Conservation (phyloP, 495 filamentous ascomycete genomes). For the Podospora australis region DNA sequence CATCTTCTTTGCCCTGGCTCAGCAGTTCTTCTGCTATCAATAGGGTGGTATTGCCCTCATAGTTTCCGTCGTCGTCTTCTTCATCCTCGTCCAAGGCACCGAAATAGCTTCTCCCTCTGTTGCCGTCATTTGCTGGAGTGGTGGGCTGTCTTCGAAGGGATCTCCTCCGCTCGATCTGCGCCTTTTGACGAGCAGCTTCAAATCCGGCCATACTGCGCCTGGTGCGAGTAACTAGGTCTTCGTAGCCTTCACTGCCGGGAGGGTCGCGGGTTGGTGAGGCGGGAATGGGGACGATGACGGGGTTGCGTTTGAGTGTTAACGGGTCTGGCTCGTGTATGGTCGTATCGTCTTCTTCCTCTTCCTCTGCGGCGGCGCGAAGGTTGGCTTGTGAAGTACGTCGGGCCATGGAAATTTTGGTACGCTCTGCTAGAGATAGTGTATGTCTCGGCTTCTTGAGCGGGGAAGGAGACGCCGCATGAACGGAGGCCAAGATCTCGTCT, state of each 20-base stretch:
- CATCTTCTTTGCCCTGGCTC: conserved; percentile 59
- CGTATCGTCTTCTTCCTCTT: conserved; percentile 9
- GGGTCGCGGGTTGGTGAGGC: neutral
- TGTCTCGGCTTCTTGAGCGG: conserved; percentile 48
- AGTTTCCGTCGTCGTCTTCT: conserved; percentile 30
- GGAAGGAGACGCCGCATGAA: conserved; percentile 44
- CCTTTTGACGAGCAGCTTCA: conserved; percentile 44
- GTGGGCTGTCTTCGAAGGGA: conserved; percentile 35
- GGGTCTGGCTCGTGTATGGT: conserved; percentile 19
- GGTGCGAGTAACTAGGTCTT: conserved; percentile 65
- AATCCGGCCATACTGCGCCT: conserved; percentile 72
- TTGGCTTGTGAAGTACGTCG: conserved; percentile 32
- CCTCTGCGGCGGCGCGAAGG: conserved; percentile 6
- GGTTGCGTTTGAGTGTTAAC: conserved; percentile 15
- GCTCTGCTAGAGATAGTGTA: conserved; percentile 48
- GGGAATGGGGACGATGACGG: conserved; percentile 19
- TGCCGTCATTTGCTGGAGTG: conserved; percentile 7
- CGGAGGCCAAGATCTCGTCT: conserved; percentile 51
- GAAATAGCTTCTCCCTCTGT: conserved; percentile 29
- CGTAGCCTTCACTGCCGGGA: conserved; percentile 15
- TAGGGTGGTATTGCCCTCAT: conserved; percentile 18
- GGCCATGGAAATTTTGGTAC: conserved; percentile 45
- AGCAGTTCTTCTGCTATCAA: conserved; percentile 26
- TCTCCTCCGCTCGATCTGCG: conserved; percentile 52
- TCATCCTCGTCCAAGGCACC: conserved; percentile 35